Percentiles rank a stretch among this genome's conserved stretches.
phyloP scores from a whole-genome alignment of 176 grass and related monocot genomes.

The Triticum timopheevii region DNA sequence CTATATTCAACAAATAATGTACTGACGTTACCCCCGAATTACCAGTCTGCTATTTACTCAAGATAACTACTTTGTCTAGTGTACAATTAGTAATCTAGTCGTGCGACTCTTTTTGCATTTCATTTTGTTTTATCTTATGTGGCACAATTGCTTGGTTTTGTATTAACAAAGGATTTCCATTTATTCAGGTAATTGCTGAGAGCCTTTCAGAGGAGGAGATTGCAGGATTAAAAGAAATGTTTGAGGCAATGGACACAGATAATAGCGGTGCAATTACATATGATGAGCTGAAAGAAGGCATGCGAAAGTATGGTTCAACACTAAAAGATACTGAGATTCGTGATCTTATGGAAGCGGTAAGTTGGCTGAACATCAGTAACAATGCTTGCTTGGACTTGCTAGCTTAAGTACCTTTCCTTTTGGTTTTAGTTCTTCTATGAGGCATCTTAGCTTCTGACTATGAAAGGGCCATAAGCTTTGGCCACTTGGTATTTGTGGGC shows the following conservation, averaged over 20 bases:
- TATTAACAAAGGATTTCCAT: slow-evolving; percentile 20
- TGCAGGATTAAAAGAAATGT: slow-evolving; percentile 77
- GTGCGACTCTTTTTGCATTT: neutral
- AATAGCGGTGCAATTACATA: slow-evolving; percentile 76
- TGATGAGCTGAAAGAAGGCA: slow-evolving; percentile 78
- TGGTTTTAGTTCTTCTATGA: neutral
- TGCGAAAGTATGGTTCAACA: slow-evolving; percentile 61
- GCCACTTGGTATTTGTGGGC: neutral
- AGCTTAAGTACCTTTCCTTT: neutral
- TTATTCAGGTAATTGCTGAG: slow-evolving; percentile 72
- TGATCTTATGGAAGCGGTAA: slow-evolving; percentile 80
- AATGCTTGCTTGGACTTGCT: neutral
- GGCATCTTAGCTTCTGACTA: slow-evolving; percentile 22
- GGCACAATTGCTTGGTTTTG: neutral
- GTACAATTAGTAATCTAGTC: neutral
- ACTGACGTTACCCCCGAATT: neutral
- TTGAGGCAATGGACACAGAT: slow-evolving; percentile 71
- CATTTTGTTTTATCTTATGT: neutral
- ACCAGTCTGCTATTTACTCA: neutral
- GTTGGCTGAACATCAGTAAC: slow-evolving; percentile 11
- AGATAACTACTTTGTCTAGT: neutral
- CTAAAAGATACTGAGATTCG: slow-evolving; percentile 67
- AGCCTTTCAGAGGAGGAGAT: slow-evolving; percentile 86
- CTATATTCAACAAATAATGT: neutral
- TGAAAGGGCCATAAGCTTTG: neutral